Conservation (phyloP, 129 eudicot species). For the Arctium lappa region DNA sequence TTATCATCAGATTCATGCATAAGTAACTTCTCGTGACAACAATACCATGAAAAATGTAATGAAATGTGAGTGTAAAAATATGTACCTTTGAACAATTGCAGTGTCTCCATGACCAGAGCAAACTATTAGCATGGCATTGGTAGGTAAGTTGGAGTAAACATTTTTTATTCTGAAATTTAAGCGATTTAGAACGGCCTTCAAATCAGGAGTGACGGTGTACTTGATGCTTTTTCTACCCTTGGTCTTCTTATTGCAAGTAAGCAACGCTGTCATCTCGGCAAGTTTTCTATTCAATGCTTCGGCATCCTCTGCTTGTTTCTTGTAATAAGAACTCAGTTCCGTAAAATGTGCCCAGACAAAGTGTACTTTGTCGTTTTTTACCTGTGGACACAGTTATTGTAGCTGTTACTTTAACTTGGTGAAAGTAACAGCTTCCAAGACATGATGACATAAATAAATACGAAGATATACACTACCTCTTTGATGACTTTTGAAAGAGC, state of each 20-base stretch:
- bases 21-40: neutral
- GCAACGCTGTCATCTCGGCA: slow-evolving; percentile 83
- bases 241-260: slow-evolving; percentile 61
- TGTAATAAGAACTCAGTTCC: slow-evolving; percentile 54
- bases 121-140: slow-evolving; percentile 77
- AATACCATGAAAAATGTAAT: neutral
- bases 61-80: neutral
- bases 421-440: neutral
- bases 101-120: slow-evolving; percentile 99
- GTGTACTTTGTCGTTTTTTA: slow-evolving; percentile 70
- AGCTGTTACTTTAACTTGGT: neutral
- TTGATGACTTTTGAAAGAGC: slow-evolving; percentile 74
- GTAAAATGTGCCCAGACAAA: slow-evolving; percentile 90
- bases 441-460: neutral
- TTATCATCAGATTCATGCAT: neutral
- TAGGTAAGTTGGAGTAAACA: slow-evolving; percentile 59
- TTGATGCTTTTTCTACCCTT: slow-evolving; percentile 44
- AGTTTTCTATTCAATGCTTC: slow-evolving; percentile 57
- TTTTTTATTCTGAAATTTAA: slow-evolving; percentile 53
- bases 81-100: slow-evolving; percentile 76
- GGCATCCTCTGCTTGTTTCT: slow-evolving; percentile 76
- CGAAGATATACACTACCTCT: slow-evolving; percentile 47
- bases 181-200: slow-evolving; percentile 61
- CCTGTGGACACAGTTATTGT: slow-evolving; percentile 38
- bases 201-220: slow-evolving; percentile 51